Base-by-base conservation (phyloP, 768 basidiomycete species). In the Russula virescens region DNA sequence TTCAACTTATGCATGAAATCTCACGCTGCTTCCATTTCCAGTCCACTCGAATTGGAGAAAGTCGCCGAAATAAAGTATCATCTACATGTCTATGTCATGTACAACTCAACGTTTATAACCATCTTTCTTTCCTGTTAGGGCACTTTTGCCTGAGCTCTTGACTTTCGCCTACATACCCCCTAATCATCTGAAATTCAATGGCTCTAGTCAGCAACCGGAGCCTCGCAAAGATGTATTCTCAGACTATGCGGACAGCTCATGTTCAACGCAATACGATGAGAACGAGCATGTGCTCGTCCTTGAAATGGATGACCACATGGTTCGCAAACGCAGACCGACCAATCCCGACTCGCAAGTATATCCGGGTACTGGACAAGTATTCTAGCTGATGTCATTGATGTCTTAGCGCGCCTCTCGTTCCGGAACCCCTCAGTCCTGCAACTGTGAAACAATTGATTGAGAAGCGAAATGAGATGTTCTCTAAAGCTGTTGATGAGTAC, bases 41-140 rank as follows among this genome's bases (percentile, higher is more conserved):
- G 93, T 53, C 89, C 92, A 0, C 76, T 95, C 23, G 88, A 93
- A 62, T 76, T 94, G n/a, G 72, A 76, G 45, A 82, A 83, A 66
- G 84, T 96, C 21, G 88, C 92, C 5, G 89, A 94, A 73, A 78
- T 96, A 63, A 94, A 94, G 90, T 93, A 62, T 50, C 13, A 63
- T 25, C 45, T n/a, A 11, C 8, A 34, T 38, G 26, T 25, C 47
- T 26, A 40, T 49, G 23, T 45, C 43, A 25, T 23, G 25, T 40
- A 19, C 53, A 16, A 60, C 19, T 45, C 51, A 5, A 38, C 31
- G 9, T 51, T 61, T 46, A 54, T 40, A 19, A 51, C 61, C 48
- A 21, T 26, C 23, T 58, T 18, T 19, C 42, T 51, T 59, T 23
- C 5, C 60, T 8, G 31, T 54, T 56, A 92, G 91, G 73, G 84